Evolutionary conservation across 83 land plant species (phyloP).

Genomic region (Picea abies): DNA sequence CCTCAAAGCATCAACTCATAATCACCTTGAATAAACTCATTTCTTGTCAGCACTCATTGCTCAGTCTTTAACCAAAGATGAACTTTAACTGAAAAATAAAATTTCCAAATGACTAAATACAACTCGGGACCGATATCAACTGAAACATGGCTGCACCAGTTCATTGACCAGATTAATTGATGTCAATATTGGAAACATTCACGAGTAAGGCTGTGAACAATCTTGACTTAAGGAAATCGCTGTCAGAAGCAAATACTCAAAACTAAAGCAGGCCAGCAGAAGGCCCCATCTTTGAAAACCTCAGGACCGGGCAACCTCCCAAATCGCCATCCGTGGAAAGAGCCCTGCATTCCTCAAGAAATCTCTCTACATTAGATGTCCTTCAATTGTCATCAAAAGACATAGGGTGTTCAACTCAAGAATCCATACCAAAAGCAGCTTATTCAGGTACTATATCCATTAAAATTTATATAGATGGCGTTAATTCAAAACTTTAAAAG

Average conservation of each 20-base stretch:
- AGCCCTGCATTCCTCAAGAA: conserved; percentile 13
- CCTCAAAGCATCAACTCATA: neutral
- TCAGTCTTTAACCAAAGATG: neutral
- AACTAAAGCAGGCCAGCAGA: conserved; percentile 5
- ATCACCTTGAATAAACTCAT: neutral
- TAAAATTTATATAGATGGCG: neutral
- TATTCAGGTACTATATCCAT: neutral
- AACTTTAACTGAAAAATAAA: neutral
- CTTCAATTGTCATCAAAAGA: conserved; percentile 7
- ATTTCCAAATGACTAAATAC: neutral
- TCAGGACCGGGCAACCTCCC: neutral
- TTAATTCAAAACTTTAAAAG: neutral
- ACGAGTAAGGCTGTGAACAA: neutral
- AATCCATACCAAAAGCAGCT: neutral
- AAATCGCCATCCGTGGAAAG: conserved; percentile 11
- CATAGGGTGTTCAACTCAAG: neutral
- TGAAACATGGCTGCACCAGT: neutral
- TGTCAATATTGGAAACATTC: neutral
- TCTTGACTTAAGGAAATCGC: neutral
- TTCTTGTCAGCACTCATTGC: too few species aligned
- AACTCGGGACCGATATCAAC: neutral
- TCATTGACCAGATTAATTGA: neutral
- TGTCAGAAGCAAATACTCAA: neutral
- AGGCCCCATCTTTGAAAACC: conserved; percentile 11
- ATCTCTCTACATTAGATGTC: neutral